Evolutionary conservation across 1,284 basidiomycete genomes (phyloP), one percentile per base, ranked within the genome.

Genomic region (Cryptococcus hybrid): DNA sequence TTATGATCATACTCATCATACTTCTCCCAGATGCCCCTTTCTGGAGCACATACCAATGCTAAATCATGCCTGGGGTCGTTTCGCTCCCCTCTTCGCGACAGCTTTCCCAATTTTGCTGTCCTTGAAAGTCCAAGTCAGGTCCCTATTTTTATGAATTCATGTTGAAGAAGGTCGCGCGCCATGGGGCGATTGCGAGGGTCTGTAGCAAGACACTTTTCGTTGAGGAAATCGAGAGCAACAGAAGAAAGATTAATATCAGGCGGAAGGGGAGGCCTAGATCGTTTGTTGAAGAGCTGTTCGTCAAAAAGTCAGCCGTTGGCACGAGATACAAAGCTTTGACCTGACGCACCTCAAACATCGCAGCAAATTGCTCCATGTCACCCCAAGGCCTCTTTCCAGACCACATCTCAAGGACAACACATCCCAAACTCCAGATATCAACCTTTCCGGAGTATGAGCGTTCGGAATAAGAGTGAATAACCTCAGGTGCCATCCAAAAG

Each of bases 401-500:
- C 86, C 93, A 94, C 96, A 99, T 99, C 78, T 99, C 95, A 63
- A 98, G 82, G 3, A 96, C 89, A 12, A 99, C 91, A 79, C 95
- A 99, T 0, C 95, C 95, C 3, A 99, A 84, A 73, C 90, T 92
- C 96, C 95, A 99, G 64, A 99, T 97, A 73, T 99, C 96, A 40
- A 97, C 88, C 79, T 99, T 99, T 67, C 89, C 92, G 66, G 90
- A 92, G 76, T 99, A 99, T 39, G 87, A 87, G 68, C 87, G 86
- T 69, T 89, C 85, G 39, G 87, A 86, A 30, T 62, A 55, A 7
- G 67, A 63, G 47, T 69, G 69, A 61, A 89, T 85, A 59, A 99
- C 92, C 79, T 99, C 95, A 1, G 95, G 96, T 6, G 96, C 95
- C 95, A 99, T 99, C 91, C 96, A 99, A 77, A 97, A 99, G 49